Evolutionary conservation across 352 stramenopile genomes (phyloP), one percentile per base, ranked within the genome.

Genomic region (Hyaloperonospora brassicae): DNA sequence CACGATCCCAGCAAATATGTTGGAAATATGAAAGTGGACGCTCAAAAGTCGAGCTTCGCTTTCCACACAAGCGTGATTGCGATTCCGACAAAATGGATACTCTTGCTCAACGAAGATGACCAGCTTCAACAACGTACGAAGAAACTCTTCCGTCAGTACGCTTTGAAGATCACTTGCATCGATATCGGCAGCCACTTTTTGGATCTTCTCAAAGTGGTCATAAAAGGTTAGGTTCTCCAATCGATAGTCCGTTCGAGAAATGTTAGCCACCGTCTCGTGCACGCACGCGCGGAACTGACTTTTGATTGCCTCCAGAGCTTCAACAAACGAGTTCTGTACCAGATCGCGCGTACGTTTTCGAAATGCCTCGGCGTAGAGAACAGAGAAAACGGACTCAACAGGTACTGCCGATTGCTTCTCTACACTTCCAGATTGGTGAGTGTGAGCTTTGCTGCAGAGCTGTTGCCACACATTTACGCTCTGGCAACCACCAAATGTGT

Each of bases 251-350:
- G 35, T 64, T 48, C 49, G 53, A 40, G 62, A 50, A 13, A 54
- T 59, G 14, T 63, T 50, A 35, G 40, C 57, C 14, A 58, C 52
- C 1, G 62, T 57, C 11, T 66, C 58, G 23, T 64, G 59, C 17
- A 87, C 47, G 13, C 57, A 74, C 3, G 44, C 51, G 21, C 72
- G 73, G 27, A 91, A 75, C 42, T 88, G 72, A 47, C 23, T 64
- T 58, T 85, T 84, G 55, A 92, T 83, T n/a, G 71, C 66, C 46
- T 78, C 69, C 21, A 87, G 64, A n/a, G 79, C 81, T 58, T 88
- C 70, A 17, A 85, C 65, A 46, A 92, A 92, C 3, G 73, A 89
- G 42, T 71, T 68, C 49, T 89, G 81, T 13, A 92, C 77, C 48
- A 92, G 64, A 55, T 86, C 72, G 21, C 81, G 71, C 3, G 75